A percentile compares a stretch with the other conserved stretches of the same genome.
phyloP scores from a whole-genome alignment of 192 early-diverging fungal genomes.

The Spizellomyces sp. region DNA sequence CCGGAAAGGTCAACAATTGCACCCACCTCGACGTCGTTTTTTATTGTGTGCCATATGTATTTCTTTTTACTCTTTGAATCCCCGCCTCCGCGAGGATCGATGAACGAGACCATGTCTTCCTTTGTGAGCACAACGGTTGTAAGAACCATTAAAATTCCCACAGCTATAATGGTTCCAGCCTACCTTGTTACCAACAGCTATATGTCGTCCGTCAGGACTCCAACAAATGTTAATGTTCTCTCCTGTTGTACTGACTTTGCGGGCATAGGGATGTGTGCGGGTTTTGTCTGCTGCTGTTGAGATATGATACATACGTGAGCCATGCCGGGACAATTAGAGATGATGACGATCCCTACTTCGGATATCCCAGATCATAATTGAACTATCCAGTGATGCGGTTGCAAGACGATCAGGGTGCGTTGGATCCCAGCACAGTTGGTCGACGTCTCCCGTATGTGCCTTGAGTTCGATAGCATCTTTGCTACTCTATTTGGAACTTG shows the following conservation, averaged over 20 bases:
- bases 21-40: conserved; percentile 50
- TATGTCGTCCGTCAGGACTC: conserved; percentile 74
- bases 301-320: neutral
- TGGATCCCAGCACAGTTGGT: conserved; percentile 81
- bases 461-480: conserved; percentile 67
- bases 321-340: neutral
- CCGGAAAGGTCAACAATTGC: conserved; percentile 15
- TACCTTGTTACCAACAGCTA: conserved; percentile 85
- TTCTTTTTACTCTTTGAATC: conserved; percentile 39
- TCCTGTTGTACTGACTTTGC: conserved; percentile 65
- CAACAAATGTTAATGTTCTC: conserved; percentile 88
- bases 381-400: conserved; percentile 77
- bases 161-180: neutral
- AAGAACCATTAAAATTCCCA: neutral
- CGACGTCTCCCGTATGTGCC: conserved; percentile 77
- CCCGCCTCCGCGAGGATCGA: conserved; percentile 62
- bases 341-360: conserved; percentile 45
- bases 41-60: conserved; percentile 50
- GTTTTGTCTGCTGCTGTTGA: conserved; percentile 39
- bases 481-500: neutral
- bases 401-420: conserved; percentile 69
- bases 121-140: conserved; percentile 9
- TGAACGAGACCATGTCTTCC: conserved; percentile 77
- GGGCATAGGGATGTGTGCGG: conserved; percentile 51
- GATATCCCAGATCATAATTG: conserved; percentile 81